Evolutionary conservation across 192 early-diverging fungal species (phyloP), one percentile per base, ranked within the genome.

Genomic region (Coemansia asiatica): DNA sequence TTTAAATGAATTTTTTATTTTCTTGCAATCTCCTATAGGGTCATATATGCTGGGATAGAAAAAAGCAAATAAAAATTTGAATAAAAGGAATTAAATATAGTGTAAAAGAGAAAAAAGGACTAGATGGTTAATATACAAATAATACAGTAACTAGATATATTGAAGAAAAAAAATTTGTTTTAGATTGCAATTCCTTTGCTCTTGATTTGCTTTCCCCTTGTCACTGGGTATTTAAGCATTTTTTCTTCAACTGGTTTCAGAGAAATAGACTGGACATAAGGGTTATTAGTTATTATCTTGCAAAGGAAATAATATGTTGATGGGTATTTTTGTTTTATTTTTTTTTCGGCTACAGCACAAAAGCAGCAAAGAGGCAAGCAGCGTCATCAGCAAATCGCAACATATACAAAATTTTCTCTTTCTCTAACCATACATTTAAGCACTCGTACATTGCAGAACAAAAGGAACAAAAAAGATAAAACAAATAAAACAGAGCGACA

Each of bases 361-460:
- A n/a, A n/a, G n/a, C n/a, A 44, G 2, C 40, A 16, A 33, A 33
- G n/a, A n/a, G n/a, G 35, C 40, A 44, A 3, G 15, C 10, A 44
- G 15, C 40, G 15, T 44, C 25, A n/a, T 29, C 27, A 55, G 25
- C 26, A 55, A 55, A 53, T 53, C 22, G n/a, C 21, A 54, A 54
- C 35, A 36, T 36, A 4, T 36, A 26, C 51, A 25, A n/a, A 25
- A 21, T 54, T 55, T 53, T 55, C 15, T 12, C 40, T 44, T 44
- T 12, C 40, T 12, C 40, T 55, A 55, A 55, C 53, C n/a, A 55
- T 55, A 55, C 53, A 55, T 55, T 55, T 29, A 55, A 28, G 53
- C 53, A 55, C 53, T 44, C 40, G 40, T 44, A 44, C 40, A 44
- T 44, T 44, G 40, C 40, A 44, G 40, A 44, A 44, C 40, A 44